Conservation (phyloP, 2,329 filamentous ascomycete genomes). For the Colletotrichum paranaense region DNA sequence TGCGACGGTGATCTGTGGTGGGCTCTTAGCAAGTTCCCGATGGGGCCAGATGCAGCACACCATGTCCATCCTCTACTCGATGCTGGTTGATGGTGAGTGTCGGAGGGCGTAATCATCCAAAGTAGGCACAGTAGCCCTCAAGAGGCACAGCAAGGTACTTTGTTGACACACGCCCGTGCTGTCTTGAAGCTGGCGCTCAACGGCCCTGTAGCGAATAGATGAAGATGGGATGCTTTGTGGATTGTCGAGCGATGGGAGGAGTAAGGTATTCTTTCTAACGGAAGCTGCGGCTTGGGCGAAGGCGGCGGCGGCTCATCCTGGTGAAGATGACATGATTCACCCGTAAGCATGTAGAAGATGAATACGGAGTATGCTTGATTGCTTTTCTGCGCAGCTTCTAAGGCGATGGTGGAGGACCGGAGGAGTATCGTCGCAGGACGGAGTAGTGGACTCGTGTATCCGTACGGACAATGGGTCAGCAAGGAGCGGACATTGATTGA, state of each 20-base stretch:
- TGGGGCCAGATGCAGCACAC: slow-evolving; percentile 31
- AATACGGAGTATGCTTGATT: neutral
- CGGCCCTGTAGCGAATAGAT: neutral
- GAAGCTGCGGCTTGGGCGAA: neutral
- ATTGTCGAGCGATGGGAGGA: slow-evolving; percentile 8
- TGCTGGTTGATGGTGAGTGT: slow-evolving; percentile 22
- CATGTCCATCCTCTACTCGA: slow-evolving; percentile 6
- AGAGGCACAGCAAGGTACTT: slow-evolving; percentile 29
- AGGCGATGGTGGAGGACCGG: neutral
- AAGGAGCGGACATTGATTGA: slow-evolving; percentile 18
- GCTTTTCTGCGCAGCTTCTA: neutral
- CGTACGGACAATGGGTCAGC: neutral
- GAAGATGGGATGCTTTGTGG: neutral
- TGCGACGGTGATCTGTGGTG: slow-evolving; percentile 30
- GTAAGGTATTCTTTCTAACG: neutral
- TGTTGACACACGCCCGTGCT: slow-evolving; percentile 17
- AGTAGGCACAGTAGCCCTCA: neutral
- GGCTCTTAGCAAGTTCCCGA: slow-evolving; percentile 29
- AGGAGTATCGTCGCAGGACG: slow-evolving; percentile 4
- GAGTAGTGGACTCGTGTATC: neutral
- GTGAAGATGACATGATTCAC: neutral
- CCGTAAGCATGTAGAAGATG: neutral
- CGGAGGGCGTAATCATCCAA: slow-evolving; percentile 11
- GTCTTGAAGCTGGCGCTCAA: neutral
- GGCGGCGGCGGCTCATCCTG: neutral